These are phyloP conservation scores for Pseudonitzschia delicatissima DNA, from an alignment of 108 stramenopile species.

Conservation along the genomic window DNA sequence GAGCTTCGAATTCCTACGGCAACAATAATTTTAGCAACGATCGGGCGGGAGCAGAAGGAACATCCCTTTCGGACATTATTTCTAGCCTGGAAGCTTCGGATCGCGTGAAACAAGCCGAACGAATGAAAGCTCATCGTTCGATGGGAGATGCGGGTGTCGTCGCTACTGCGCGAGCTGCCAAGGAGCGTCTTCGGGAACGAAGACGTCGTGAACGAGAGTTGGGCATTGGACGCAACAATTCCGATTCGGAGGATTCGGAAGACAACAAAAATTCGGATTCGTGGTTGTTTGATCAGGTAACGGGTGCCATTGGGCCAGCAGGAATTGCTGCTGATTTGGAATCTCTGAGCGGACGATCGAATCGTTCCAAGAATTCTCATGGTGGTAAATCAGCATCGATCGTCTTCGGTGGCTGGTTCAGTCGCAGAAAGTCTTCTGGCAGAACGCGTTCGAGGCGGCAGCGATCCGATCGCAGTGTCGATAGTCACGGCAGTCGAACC, in stretches of 20 bases:
- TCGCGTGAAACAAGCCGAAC: constrained; percentile 4
- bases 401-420: constrained; percentile 40
- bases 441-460: constrained; percentile 12
- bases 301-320: constrained; percentile 77
- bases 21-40: too few relatives aligned
- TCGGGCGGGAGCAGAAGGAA: constrained; percentile 10
- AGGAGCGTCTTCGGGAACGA: constrained; percentile 45
- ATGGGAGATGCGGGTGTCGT: constrained; percentile 26
- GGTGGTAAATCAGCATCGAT: constrained; percentile 67
- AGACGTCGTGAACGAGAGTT: constrained; percentile 39
- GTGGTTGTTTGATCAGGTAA: constrained; percentile 84
- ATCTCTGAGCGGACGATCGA: constrained; percentile 75
- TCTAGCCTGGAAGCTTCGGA: constrained; percentile 63
- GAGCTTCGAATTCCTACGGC: background rate
- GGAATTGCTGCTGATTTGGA: constrained; percentile 82
- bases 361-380: constrained; percentile 56
- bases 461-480: constrained; percentile 42
- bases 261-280: constrained; percentile 53
- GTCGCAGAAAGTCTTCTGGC: constrained; percentile 10
- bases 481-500: constrained; percentile 52
- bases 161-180: constrained; percentile 40
- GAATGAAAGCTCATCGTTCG: constrained; percentile 16
- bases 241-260: constrained; percentile 37
- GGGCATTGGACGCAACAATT: background rate
- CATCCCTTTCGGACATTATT: constrained; percentile 84